phyloP scores from a whole-genome alignment of 208 protist genomes.

The Angomonas ambiguus region DNA sequence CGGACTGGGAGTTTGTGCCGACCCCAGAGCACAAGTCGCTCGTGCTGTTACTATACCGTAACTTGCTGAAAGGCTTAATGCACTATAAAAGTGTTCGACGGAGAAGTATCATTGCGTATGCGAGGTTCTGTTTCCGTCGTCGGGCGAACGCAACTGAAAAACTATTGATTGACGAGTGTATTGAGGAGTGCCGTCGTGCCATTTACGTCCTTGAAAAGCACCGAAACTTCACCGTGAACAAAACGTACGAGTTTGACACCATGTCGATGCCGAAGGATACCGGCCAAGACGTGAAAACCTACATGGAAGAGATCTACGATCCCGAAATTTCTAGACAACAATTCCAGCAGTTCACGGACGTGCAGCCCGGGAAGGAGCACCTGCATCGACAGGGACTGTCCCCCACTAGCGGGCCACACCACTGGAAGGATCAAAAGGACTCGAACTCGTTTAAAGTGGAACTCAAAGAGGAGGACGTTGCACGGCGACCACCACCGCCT shows the following conservation, averaged over 20 bases:
- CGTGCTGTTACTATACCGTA: slow-evolving; percentile 75
- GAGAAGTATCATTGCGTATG: slow-evolving; percentile 82
- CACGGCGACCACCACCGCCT: slow-evolving; percentile 70
- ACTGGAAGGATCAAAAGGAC: slow-evolving; percentile 62
- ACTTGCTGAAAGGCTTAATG: slow-evolving; percentile 76
- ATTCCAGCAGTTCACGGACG: slow-evolving; percentile 84
- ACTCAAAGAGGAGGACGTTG: slow-evolving; percentile 79
- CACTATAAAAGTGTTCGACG: slow-evolving; percentile 72
- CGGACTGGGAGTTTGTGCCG: slow-evolving; percentile 66
- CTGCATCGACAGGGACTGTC: slow-evolving; percentile 59
- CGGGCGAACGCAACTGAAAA: slow-evolving; percentile 78
- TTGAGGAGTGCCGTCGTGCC: slow-evolving; percentile 78
- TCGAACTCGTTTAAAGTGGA: slow-evolving; percentile 59
- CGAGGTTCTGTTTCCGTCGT: slow-evolving; percentile 67
- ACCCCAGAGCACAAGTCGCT: slow-evolving; percentile 70
- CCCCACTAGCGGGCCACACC: slow-evolving; percentile 61
- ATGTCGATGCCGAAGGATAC: slow-evolving; percentile 86
- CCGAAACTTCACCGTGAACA: slow-evolving; percentile 70
- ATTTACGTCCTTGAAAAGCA: slow-evolving; percentile 84
- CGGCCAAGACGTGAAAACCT: slow-evolving; percentile 88
- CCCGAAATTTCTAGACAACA: slow-evolving; percentile 76
- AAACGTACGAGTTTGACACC: slow-evolving; percentile 78
- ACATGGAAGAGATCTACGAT: slow-evolving; percentile 91
- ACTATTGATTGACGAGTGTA: slow-evolving; percentile 84
- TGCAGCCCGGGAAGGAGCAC: slow-evolving; percentile 71